Conservation (phyloP, 2,329 filamentous ascomycete species). For the Geosmithia flava region DNA sequence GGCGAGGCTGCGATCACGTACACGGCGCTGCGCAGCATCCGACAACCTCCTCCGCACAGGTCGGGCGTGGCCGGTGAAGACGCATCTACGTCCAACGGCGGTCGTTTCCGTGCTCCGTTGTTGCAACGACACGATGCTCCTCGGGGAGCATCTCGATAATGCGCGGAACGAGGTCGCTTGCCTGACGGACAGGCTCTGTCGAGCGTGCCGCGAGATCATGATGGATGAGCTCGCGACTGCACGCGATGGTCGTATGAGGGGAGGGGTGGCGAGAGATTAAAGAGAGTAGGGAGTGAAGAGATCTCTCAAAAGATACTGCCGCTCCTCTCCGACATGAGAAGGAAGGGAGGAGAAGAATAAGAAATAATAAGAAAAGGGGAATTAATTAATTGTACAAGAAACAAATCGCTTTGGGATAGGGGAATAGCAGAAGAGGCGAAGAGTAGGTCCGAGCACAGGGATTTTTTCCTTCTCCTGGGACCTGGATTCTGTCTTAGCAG, state of each 20-base stretch:
- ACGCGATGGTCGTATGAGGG: not conserved
- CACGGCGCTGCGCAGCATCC: conserved; percentile 1
- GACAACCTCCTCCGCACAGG: conserved; percentile 13
- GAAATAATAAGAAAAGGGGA: not conserved
- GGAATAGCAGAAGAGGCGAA: not conserved
- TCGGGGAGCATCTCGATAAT: conserved; percentile 3
- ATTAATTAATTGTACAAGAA: not conserved
- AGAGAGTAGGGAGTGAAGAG: not conserved
- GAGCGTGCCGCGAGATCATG: conserved; percentile 5
- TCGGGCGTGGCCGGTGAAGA: conserved; percentile 14
- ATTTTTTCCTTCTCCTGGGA: not conserved
- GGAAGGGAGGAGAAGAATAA: not conserved
- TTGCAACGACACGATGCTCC: conserved; percentile 3
- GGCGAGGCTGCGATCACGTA: conserved; percentile 21
- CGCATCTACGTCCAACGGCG: conserved; percentile 10
- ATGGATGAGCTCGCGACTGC: conserved; percentile 1
- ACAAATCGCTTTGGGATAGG: not conserved
- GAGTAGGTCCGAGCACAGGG: not conserved
- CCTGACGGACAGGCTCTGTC: conserved; percentile 2
- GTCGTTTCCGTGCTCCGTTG: conserved; percentile 3
- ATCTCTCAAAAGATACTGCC: conserved; percentile 2
- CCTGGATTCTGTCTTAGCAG: not conserved
- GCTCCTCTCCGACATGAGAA: not conserved
- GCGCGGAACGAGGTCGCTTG: not conserved
- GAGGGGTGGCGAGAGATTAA: not conserved